phyloP scores from a whole-genome alignment of 2,329 filamentous ascomycete species.

The Arthrobotrys musiformis region DNA sequence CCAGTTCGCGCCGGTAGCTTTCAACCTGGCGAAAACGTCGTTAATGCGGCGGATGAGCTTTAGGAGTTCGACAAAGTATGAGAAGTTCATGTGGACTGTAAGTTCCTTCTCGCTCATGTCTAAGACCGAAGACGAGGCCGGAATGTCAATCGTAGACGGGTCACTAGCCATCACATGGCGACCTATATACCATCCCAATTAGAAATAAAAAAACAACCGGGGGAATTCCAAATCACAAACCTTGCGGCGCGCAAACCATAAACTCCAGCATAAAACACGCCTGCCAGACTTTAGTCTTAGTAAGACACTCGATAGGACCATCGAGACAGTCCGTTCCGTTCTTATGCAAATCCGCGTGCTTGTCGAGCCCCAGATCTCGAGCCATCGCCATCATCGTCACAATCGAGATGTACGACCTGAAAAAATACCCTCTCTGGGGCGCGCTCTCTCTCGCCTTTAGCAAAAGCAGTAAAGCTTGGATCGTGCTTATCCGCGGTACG shows the following conservation, averaged over 20 bases:
- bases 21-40: conserved; percentile 77
- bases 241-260: conserved; percentile 94
- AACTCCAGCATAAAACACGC: conserved; percentile 84
- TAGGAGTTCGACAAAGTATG: conserved; percentile 80
- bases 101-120: conserved; percentile 59
- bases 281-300: conserved; percentile 91
- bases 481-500: conserved; percentile 85
- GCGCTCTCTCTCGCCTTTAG: conserved; percentile 92
- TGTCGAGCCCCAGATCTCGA: conserved; percentile 87
- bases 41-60: conserved; percentile 82
- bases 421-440: conserved; percentile 94
- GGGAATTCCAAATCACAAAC: conserved; percentile 64
- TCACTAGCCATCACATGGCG: conserved; percentile 58
- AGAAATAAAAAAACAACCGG: neutral
- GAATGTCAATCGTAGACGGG: conserved; percentile 58
- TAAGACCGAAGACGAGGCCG: conserved; percentile 55
- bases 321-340: conserved; percentile 77
- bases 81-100: conserved; percentile 77
- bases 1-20: conserved; percentile 72
- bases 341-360: conserved; percentile 83
- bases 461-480: conserved; percentile 87
- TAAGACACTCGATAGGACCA: conserved; percentile 77
- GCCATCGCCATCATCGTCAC: conserved; percentile 93
- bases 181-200: conserved; percentile 52
- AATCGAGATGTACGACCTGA: conserved; percentile 95